Percentiles rank a stretch among this genome's conserved stretches.
These are phyloP conservation scores for Fragilaria radians DNA, from an alignment of 108 stramenopile species.

Conservation along the genomic window DNA sequence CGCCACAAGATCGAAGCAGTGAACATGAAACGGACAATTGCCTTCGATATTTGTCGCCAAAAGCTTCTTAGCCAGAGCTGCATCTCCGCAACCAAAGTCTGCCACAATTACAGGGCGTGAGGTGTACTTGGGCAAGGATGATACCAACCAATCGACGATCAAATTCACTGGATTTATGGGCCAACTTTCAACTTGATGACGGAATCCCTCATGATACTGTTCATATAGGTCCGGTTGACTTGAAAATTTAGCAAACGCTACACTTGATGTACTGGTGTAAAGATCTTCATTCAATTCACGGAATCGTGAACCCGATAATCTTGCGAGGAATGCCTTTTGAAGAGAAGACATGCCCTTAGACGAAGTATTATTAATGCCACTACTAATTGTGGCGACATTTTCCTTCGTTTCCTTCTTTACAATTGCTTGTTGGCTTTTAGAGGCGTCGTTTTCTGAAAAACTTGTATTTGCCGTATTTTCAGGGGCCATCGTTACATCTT, in stretches of 20 bases:
- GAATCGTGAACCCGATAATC: conserved; percentile 91
- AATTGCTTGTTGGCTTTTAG: background rate
- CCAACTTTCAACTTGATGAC: conserved; percentile 93
- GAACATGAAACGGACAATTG: conserved; percentile 52
- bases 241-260: conserved; percentile 73
- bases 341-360: conserved; percentile 30
- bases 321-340: conserved; percentile 59
- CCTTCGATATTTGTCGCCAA: background rate
- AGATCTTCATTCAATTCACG: conserved; percentile 96
- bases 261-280: conserved; percentile 81
- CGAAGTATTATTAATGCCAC: conserved; percentile 7
- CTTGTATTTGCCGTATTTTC: background rate
- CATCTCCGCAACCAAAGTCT: conserved; percentile 99
- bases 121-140: conserved; percentile 9
- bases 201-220: conserved; percentile 96
- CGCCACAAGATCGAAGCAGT: conserved; percentile 96
- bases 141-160: conserved; percentile 69
- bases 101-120: conserved; percentile 53
- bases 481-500: conserved; percentile 4
- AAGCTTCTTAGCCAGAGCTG: conserved; percentile 71
- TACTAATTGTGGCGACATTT: background rate
- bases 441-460: background rate
- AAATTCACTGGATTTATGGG: conserved; percentile 96
- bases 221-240: conserved; percentile 89
- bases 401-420: background rate